Evolutionary conservation across 345 rosid genomes (phyloP), one percentile per base, ranked within the genome.

Genomic region (Salix viminalis): DNA sequence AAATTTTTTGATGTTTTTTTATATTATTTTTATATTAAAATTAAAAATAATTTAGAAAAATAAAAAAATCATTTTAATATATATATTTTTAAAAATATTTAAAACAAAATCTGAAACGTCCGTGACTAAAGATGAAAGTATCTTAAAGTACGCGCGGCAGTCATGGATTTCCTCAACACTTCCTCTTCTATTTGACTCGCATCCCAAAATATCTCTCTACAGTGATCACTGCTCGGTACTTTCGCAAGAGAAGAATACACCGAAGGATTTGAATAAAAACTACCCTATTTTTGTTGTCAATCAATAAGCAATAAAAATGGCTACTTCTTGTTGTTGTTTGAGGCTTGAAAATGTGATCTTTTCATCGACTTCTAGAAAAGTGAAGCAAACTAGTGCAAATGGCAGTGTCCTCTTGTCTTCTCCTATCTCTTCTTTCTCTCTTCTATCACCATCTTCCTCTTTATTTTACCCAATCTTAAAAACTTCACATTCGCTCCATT

Each of bases 331-430:
- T 58, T 74, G 41, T 71, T 83, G 84, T 61, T 76, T 83, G 18
- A 85, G 79, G 84, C 67, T 88, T 1, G 90, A 90, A 24, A 68
- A 72, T 56, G 13, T 82, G 23, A 79, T 79, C 69, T 21, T 80
- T 15, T 73, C 85, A 37, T 67, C 61, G 52, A 18, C 75, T 72
- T 67, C 69, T 24, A 76, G 39, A 52, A 58, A 58, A 23, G 65
- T 46, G 0, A 23, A 28, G 46, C 76, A 56, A 28, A 39, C 83
- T 12, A 73, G 74, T 68, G 50, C 76, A 30, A 52, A 26, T 44
- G 69, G 61, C n/a, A 67, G 39, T 36, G 32, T 7, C 15, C 12
- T 32, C 37, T 39, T 34, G 1, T 70, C 72, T 48, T 23, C 24
- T 36, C 67, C 77, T 0, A 70, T 74, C 16, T 72, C 82, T 2